Evolutionary conservation across 306 rosid genomes (phyloP), one percentile per base, ranked within the genome.

Genomic region (Adenanthera pavonina): DNA sequence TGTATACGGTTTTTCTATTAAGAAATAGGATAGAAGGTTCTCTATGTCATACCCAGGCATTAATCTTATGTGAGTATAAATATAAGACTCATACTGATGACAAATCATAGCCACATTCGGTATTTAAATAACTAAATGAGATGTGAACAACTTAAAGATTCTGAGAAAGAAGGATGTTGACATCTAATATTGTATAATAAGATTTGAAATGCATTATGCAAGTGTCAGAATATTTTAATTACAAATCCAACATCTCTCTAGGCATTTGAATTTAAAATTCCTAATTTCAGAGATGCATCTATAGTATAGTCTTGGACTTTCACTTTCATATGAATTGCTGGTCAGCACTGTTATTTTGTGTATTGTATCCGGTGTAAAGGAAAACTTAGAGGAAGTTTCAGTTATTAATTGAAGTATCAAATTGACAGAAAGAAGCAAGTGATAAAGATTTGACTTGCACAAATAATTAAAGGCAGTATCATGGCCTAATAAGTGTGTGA

Each of bases 281-380:
- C 62, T n/a, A n/a, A 56, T 16, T 53, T 9, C 25, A 1, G 6
- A 53, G 11, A 56, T 56, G 2, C 1, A 8, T 43, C 35, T 57
- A n/a, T 43, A 51, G 36, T 53, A 10, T 38, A 54, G 19, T 38
- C 65, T 8, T 3, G 16, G 35, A 56, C 51, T 74, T 25, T 56
- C 56, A 17, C 69, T 67, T 73, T 81, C 81, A 51, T 34, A 56
- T 56, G 80, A 83, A 13, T 7, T 35, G 82, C 74, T 46, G 74
- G 51, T 20, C 72, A 78, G 54, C 69, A 14, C 47, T 41, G 62
- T 61, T 14, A 53, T 56, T 72, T n/a, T 67, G 49, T 35, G 33
- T 16, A 8, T 25, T 35, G n/a, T 1, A 47, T 44, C 64, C 43
- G 71, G 41, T 19, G 43, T 0, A 7, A 25, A 33, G 52, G 40